These are phyloP conservation scores for Trichoderma sp. DNA, from an alignment of 2,329 filamentous ascomycete genomes.

Conservation along the genomic window DNA sequence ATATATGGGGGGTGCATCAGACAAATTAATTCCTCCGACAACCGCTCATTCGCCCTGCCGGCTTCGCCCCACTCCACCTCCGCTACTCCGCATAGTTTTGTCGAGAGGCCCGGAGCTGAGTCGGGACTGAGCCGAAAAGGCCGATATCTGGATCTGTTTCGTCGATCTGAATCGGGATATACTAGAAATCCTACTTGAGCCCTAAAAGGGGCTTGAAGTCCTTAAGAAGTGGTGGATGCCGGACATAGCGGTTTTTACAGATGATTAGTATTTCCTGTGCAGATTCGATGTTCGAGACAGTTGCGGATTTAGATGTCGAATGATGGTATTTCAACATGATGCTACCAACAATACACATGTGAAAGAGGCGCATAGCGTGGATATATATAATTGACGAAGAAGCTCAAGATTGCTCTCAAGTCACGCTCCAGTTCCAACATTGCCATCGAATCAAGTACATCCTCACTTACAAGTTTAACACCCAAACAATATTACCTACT, in stretches of 20 bases:
- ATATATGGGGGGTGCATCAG: neutral
- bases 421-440: neutral
- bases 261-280: neutral
- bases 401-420: neutral
- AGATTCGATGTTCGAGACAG: neutral
- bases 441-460: neutral
- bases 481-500: neutral
- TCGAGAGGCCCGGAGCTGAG: constrained; percentile 10
- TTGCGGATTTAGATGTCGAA: neutral
- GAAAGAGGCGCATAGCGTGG: neutral
- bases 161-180: neutral
- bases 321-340: neutral
- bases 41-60: constrained; percentile 1
- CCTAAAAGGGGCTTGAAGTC: neutral
- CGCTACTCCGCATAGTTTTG: constrained; percentile 4
- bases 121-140: neutral
- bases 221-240: neutral
- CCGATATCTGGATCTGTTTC: neutral
- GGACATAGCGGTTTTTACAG: constrained; percentile 24
- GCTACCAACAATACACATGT: neutral
- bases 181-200: neutral
- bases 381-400: neutral
- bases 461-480: neutral
- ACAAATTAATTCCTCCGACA: constrained; percentile 23
- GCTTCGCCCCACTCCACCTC: neutral